Percentiles rank a stretch among this genome's conserved stretches.
Conservation (phyloP, 176 grass and related monocot species). For the Eremochloa ophiuroides region DNA sequence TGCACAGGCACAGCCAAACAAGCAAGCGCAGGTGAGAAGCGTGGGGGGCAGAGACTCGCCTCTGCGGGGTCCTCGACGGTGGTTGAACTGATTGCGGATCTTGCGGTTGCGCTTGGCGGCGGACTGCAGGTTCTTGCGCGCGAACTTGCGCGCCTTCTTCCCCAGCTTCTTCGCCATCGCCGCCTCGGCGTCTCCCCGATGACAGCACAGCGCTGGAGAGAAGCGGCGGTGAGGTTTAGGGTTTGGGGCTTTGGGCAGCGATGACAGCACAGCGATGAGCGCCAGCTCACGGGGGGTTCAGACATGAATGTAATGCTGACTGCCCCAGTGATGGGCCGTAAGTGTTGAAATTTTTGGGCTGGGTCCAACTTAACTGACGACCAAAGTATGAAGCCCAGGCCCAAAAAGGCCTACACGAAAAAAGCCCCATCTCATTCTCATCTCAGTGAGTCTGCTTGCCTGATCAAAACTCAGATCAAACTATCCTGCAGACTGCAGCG, state of each 20-base stretch:
- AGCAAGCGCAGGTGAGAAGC: neutral
- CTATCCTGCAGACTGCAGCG: neutral
- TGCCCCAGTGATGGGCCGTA: neutral
- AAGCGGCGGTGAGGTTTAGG: slow-evolving; percentile 23
- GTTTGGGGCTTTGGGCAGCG: neutral
- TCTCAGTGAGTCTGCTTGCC: neutral
- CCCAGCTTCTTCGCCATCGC: slow-evolving; percentile 91
- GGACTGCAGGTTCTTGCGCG: slow-evolving; percentile 75
- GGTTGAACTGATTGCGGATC: slow-evolving; percentile 61
- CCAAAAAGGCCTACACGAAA: neutral
- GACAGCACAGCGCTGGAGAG: neutral
- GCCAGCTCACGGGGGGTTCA: neutral
- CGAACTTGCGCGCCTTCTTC: slow-evolving; percentile 96
- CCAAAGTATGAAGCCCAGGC: neutral
- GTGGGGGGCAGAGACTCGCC: neutral
- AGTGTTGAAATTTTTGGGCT: neutral
- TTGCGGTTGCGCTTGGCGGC: slow-evolving; percentile 71
- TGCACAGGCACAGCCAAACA: neutral
- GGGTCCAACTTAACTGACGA: neutral
- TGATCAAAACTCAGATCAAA: neutral
- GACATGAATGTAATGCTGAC: neutral
- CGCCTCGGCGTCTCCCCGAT: neutral
- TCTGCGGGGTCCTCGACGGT: slow-evolving; percentile 41
- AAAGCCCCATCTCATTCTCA: neutral
- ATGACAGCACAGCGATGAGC: no score